A percentile compares a stretch with the other conserved stretches of the same genome.
Conservation (phyloP, 2,329 filamentous ascomycete species). For the Fulvia fulva region DNA sequence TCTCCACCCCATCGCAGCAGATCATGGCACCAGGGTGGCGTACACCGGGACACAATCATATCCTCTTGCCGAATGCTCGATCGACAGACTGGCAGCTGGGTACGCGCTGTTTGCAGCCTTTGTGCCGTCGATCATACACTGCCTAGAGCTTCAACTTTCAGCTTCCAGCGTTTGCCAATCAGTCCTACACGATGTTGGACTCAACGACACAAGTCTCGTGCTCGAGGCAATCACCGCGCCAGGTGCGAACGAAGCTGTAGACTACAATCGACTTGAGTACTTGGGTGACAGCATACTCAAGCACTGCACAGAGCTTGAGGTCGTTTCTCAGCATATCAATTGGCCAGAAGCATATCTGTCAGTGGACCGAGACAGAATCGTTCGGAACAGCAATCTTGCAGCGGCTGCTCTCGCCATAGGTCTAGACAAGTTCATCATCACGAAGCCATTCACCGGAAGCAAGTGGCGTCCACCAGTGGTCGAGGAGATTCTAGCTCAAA, state of each 20-base stretch:
- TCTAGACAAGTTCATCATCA: conserved; percentile 70
- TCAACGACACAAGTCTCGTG: conserved; percentile 58
- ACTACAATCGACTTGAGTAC: conserved; percentile 86
- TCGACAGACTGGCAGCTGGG: conserved; percentile 44
- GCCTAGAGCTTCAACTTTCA: conserved; percentile 62
- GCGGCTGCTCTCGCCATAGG: conserved; percentile 59
- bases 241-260: conserved; percentile 53
- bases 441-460: conserved; percentile 59
- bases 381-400: conserved; percentile 72
- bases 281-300: conserved; percentile 84
- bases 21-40: conserved; percentile 18
- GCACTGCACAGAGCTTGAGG: conserved; percentile 62
- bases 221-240: conserved; percentile 68
- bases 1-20: conserved; percentile 43
- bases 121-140: conserved; percentile 68
- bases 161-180: conserved; percentile 57
- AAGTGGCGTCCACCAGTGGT: conserved; percentile 70
- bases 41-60: conserved; percentile 48
- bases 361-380: conserved; percentile 58
- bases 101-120: conserved; percentile 55
- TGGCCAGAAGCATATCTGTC: conserved; percentile 78
- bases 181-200: conserved; percentile 45
- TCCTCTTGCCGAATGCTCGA: conserved; percentile 45
- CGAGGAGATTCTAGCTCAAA: conserved; percentile 37
- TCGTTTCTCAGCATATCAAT: conserved; percentile 55